These are phyloP conservation scores for Wickerhamiella spandovensis DNA, from an alignment of 805 yeast genomes.

Conservation along the genomic window DNA sequence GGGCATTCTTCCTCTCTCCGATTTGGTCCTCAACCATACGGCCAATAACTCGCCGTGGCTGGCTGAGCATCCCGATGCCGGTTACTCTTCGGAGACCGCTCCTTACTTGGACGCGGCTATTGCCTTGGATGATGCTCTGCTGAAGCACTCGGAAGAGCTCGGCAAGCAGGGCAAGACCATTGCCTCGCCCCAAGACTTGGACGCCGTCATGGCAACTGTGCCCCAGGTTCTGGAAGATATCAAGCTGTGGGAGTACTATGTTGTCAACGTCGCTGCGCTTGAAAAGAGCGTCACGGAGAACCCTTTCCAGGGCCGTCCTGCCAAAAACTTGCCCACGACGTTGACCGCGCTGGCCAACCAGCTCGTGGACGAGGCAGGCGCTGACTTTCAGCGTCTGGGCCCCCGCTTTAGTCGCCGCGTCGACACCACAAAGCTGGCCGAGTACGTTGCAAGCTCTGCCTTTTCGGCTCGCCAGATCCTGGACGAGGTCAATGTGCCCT, in stretches of 20 bases:
- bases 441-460: slow-evolving; percentile 30
- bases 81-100: slow-evolving; percentile 74
- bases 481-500: slow-evolving; percentile 64
- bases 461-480: slow-evolving; percentile 32
- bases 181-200: slow-evolving; percentile 41
- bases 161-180: slow-evolving; percentile 41
- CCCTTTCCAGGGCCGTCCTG: slow-evolving; percentile 30
- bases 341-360: slow-evolving; percentile 31
- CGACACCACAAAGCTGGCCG: slow-evolving; percentile 37
- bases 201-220: slow-evolving; percentile 46
- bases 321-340: slow-evolving; percentile 27
- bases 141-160: slow-evolving; percentile 51
- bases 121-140: slow-evolving; percentile 59
- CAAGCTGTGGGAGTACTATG: slow-evolving; percentile 82
- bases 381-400: slow-evolving; percentile 30
- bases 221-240: slow-evolving; percentile 44
- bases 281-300: slow-evolving; percentile 22
- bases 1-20: slow-evolving; percentile 67
- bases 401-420: slow-evolving; percentile 44
- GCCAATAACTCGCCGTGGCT: slow-evolving; percentile 86
- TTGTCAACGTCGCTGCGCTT: slow-evolving; percentile 40
- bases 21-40: slow-evolving; percentile 89
- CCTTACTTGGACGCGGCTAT: slow-evolving; percentile 81
- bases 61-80: slow-evolving; percentile 74
- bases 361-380: slow-evolving; percentile 32